A percentile compares a stretch with the other conserved stretches of the same genome.
Conservation (phyloP, 345 rosid genomes). For the Populus tremula region DNA sequence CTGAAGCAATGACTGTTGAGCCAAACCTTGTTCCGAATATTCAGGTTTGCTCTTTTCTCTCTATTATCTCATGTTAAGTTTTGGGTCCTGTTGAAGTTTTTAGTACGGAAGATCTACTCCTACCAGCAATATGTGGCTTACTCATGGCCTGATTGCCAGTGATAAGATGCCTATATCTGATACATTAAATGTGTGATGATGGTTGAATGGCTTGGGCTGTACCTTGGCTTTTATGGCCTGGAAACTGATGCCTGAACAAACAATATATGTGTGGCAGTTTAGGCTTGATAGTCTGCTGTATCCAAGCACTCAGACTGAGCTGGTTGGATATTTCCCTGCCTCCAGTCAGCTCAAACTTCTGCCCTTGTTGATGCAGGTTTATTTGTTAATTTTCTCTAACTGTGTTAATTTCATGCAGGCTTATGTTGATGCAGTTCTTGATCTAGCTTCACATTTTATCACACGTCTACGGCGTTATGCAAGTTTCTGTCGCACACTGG, state of each 20-base stretch:
- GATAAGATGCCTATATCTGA: neutral
- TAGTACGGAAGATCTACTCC: neutral
- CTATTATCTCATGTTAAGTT: neutral
- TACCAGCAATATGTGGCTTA: neutral
- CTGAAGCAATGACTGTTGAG: conserved; percentile 95
- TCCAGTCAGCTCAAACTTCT: neutral
- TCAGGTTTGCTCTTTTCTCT: conserved; percentile 45
- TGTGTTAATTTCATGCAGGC: conserved; percentile 52
- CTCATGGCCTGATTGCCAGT: neutral
- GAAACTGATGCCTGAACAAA: neutral
- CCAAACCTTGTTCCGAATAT: conserved; percentile 77
- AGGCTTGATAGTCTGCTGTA: neutral
- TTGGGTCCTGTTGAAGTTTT: neutral
- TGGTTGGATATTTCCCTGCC: neutral
- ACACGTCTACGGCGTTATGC: conserved; percentile 97
- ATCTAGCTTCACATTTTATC: conserved; percentile 97
- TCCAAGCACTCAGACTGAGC: neutral
- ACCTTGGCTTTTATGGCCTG: neutral
- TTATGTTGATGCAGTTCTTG: conserved; percentile 97
- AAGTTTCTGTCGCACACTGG: conserved; percentile 97
- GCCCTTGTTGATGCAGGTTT: neutral
- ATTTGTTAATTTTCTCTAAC: conserved; percentile 18
- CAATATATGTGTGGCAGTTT: neutral
- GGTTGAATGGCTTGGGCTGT: neutral
- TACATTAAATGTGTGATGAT: neutral